Evolutionary conservation across 768 basidiomycete genomes (phyloP).

Genomic region (Butyriboletus loyo): DNA sequence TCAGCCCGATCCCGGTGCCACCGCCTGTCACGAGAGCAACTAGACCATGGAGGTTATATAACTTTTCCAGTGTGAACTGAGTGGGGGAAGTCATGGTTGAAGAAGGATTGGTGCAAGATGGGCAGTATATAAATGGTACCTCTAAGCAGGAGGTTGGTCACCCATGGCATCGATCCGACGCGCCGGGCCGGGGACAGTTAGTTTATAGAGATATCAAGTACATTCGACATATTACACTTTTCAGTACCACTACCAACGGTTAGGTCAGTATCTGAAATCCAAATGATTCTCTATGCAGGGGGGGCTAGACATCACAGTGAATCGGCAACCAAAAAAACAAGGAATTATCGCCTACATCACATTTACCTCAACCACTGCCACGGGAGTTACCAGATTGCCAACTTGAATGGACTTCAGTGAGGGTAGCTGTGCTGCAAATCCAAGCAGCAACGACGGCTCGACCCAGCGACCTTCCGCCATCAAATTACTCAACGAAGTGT

Average conservation of each 20-base stretch:
- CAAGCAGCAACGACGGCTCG: conserved; percentile 11
- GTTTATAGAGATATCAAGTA: neutral
- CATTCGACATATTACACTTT: neutral
- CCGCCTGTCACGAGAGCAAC: conserved; percentile 50
- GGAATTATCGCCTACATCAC: neutral
- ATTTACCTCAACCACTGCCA: conserved; percentile 11
- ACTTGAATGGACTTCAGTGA: conserved; percentile 14
- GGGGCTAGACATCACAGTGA: conserved; percentile 1
- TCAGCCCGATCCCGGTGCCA: conserved; percentile 55
- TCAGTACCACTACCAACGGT: neutral
- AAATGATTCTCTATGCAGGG: conserved; percentile 1
- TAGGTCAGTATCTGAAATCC: conserved; percentile 1
- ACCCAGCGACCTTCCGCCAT: conserved; percentile 29
- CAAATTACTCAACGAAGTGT: conserved; percentile 12
- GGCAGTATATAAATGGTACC: too few species aligned
- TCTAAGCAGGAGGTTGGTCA: neutral
- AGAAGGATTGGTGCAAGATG: neutral
- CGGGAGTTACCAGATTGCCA: conserved; percentile 1
- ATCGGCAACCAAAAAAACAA: conserved; percentile 1
- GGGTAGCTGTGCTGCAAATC: conserved; percentile 13
- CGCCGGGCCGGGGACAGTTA: too few species aligned
- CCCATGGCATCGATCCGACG: neutral
- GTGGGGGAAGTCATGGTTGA: conserved; percentile 23
- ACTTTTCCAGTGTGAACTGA: conserved; percentile 21
- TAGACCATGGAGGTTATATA: conserved; percentile 56